Evolutionary conservation across 768 basidiomycete genomes (phyloP), one percentile per base, ranked within the genome.

Genomic region (Tulasnella calospora): DNA sequence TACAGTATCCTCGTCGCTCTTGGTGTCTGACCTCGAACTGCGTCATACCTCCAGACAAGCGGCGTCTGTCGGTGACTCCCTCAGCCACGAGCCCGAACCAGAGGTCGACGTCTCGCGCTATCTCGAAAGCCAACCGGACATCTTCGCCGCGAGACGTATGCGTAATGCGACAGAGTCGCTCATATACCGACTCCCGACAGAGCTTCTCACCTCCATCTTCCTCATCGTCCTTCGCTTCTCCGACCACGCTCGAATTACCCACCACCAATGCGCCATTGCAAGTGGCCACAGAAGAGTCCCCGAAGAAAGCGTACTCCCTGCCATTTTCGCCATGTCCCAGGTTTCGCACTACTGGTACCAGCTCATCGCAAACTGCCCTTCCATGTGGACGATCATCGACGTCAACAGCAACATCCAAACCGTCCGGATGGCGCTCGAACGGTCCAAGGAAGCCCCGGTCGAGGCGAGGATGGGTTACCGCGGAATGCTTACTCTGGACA

Each of bases 381-480:
- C 55, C 55, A 57, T 57, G 55, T 57, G 55, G 55, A 57, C 23
- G 10, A 67, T 67, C 61, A 67, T 67, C 13, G 61, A 67, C 23
- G n/a, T 67, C 61, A 67, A 67, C 61, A 67, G 27, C 61, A 30
- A n/a, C 61, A 27, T 33, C 7, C 13, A 27, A 33, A 33, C 33
- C 15, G 61, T 67, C 27, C 0, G 33, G 61, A 67, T 67, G 61
- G 61, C 61, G 3, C 21, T 67, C 61, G 61, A 67, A 67, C n/a
- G n/a, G 30, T 67, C 61, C 61, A 67, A 67, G 33, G 61, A 67
- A 13, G 61, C 61, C 30, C 61, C 30, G 5, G 9, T 67, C 61
- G 61, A 67, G 17, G 61, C 33, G 61, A 67, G 61, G 61, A 67
- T 67, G 61, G 61, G 61, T 27, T 67, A 30, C 61, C 61, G 61